Base-by-base conservation (phyloP, 768 basidiomycete genomes). In the Psilocybe azurescens region DNA sequence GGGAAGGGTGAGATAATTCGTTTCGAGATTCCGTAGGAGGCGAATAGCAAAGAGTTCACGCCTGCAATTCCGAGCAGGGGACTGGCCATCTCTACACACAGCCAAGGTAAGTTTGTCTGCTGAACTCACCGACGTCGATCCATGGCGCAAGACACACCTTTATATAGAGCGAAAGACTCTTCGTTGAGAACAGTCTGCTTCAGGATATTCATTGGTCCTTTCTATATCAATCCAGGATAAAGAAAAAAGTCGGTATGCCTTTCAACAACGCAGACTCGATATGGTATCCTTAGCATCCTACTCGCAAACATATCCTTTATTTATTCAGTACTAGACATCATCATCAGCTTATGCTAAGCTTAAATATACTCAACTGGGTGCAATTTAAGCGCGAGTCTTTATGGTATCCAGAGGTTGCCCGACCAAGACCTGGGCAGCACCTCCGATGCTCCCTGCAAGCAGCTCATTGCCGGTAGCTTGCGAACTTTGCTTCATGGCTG, bases 341-440 rank as follows among this genome's bases (percentile, higher is more conserved):
- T 63, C 44, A 60, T n/a, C 56, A 50, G 3, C 14, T 13, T 5
- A 29, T 18, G 14, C 9, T 67, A 11, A 50, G 32, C 30, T 38
- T 3, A 9, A 11, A 24, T 28, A 39, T 29, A 61, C 60, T 55
- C 50, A 62, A 95, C 95, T 87, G 16, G 93, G 90, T 38, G 93
- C 91, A 67, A 90, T 89, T 74, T 95, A 94, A 10, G 94, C 93
- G 53, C 94, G 84, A 24, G 93, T 94, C 81, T 95, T 95, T 73
- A 95, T 75, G 0, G 94, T 95, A 70, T 95, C 94, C 32, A 95
- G 80, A 1, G 93, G 94, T 67, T 97, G 96, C 2, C 96, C 95
- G n/a, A 95, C 91, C 10, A 98, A 79, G 11, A 99, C 96, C 69
- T 99, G 97, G 0, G 93, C 89, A 1, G 95, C 95, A n/a, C 97